These are phyloP conservation scores for Chalciporus chontae DNA, from an alignment of 768 basidiomycete species.

Conservation along the genomic window DNA sequence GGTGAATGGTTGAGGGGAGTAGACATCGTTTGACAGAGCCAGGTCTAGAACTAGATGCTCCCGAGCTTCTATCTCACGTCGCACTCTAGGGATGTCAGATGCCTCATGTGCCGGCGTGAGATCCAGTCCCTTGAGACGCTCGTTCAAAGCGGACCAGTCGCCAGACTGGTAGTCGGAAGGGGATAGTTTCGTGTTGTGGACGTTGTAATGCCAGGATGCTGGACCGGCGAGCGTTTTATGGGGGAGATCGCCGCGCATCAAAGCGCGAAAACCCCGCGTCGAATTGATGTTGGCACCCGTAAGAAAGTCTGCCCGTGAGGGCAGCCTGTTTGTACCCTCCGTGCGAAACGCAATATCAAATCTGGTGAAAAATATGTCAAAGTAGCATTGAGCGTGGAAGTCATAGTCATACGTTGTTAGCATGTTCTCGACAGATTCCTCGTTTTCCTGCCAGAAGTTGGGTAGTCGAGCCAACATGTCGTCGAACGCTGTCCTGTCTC, in stretches of 20 bases:
- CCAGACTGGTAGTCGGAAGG: constrained; percentile 38
- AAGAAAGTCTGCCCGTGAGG: constrained; percentile 55
- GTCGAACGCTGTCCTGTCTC: constrained; percentile 38
- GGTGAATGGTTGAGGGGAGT: constrained; percentile 43
- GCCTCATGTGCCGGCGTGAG: constrained; percentile 36
- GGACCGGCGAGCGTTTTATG: constrained; percentile 33
- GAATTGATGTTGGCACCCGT: constrained; percentile 51
- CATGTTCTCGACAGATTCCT: constrained; percentile 47
- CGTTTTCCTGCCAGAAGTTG: constrained; percentile 51
- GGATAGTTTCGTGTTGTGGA: constrained; percentile 42
- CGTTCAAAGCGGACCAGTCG: constrained; percentile 33
- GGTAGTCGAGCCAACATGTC: constrained; percentile 53
- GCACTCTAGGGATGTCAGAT: constrained; percentile 35
- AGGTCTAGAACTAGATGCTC: constrained; percentile 66
- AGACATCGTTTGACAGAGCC: constrained; percentile 54
- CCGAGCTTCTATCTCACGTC: constrained; percentile 50
- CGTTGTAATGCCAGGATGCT: constrained; percentile 53
- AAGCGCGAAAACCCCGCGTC: constrained; percentile 48
- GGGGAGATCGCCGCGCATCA: constrained; percentile 47
- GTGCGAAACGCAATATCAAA: constrained; percentile 60
- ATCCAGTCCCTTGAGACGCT: constrained; percentile 43
- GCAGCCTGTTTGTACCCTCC: constrained; percentile 42
- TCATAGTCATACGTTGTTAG: constrained; percentile 52
- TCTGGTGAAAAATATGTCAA: constrained; percentile 33
- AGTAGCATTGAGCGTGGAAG: neutral